Evolutionary conservation across 768 basidiomycete species (phyloP).

Genomic region (Tulasnella calospora): DNA sequence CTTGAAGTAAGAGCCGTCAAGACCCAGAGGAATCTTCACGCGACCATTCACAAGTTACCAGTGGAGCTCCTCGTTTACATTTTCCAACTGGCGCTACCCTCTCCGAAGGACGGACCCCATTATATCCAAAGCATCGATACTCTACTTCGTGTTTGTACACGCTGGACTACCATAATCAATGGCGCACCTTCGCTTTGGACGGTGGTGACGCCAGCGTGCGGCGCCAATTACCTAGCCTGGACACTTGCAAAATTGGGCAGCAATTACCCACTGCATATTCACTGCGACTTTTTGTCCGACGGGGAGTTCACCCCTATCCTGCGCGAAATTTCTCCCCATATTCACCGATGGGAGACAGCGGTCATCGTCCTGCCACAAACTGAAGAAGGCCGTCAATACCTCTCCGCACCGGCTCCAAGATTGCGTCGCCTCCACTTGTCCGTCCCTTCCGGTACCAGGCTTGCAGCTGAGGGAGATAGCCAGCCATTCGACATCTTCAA

Average conservation of each 20-base stretch:
- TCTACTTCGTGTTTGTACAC: background rate
- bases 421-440: background rate
- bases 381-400: background rate
- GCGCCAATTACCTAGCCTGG: background rate
- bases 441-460: background rate
- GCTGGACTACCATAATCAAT: background rate
- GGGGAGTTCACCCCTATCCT: background rate
- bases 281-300: background rate
- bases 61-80: no score
- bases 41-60: no score
- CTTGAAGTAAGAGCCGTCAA: no score
- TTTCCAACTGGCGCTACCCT: background rate
- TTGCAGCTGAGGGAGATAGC: background rate
- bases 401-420: background rate
- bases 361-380: background rate
- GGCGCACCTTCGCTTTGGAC: background rate
- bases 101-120: background rate
- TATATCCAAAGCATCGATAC: background rate
- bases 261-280: background rate
- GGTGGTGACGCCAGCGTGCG: background rate
- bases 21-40: no score
- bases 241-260: background rate
- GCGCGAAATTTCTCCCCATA: background rate
- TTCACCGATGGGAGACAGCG: background rate
- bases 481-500: background rate